Evolutionary conservation across 805 yeast species (phyloP), one percentile per base, ranked within the genome.

Genomic region (Hanseniaspora vineae): DNA sequence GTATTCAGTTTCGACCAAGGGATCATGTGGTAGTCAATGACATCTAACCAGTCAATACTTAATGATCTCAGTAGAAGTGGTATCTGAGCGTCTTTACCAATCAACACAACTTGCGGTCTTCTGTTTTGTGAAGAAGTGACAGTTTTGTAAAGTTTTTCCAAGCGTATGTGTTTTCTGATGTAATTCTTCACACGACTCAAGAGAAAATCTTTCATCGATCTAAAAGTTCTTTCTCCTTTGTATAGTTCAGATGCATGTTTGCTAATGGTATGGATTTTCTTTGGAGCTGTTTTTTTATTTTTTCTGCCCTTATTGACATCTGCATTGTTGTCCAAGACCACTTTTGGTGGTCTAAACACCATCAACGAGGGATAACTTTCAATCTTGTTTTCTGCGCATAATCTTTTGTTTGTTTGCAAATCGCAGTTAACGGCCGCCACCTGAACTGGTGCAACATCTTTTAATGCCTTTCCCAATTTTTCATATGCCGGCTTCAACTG

Each of bases 341-440:
- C 66, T 58, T 84, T 85, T 18, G 92, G 88, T 1, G 97, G 95
- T 56, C 90, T 74, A 66, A 83, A 89, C 3, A 82, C 81, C 67
- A 80, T 65, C 31, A 92, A 62, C 0, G 97, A 85, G 9, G 98
- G 98, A 64, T 75, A 90, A 0, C 96, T 95, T 54, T 76, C 70
- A 31, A 92, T 67, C 47, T 73, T 70, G 61, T 81, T 72, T 48
- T 72, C 65, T 19, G 78, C 66, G 67, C 98, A 92, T 3, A 92
- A 60, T 33, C 68, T 72, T 64, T 81, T 78, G 60, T 88, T 88
- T 48, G 59, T 60, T 3, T 71, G 75, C 45, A 75, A 72, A 58
- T 88, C 95, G 66, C 98, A 92, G 62, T 90, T 82, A 12, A 92
- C 84, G 42, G 95, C 83, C 12, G 79, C 96, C 17, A 87, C 79